Base-by-base conservation (phyloP, 768 basidiomycete species). In the Termitomyces eurrhizus region DNA sequence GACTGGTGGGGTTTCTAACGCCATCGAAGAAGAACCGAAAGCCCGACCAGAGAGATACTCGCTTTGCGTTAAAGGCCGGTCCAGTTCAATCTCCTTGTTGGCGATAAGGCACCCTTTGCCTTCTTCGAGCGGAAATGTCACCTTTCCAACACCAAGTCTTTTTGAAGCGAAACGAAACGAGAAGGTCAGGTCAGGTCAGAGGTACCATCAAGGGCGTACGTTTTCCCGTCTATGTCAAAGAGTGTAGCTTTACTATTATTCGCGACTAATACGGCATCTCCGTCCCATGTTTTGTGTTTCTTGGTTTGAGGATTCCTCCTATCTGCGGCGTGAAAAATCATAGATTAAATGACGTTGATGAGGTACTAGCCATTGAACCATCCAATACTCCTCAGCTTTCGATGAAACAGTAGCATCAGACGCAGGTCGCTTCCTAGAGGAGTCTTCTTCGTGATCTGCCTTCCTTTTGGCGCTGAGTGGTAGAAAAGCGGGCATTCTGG, bases 231-330 rank as follows among this genome's bases (percentile, higher is more conserved):
- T 8, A 76, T 69, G 65, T 88, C 85, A 60, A 83, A 84, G 32
- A 91, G 71, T 4, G 74, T 80, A 52, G 80, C 81, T 66, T 75
- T 81, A 8, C 65, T 70, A 8, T 70, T 73, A 59, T 67, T 78
- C 18, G 84, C 75, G 11, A 83, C 82, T 5, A 91, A 77, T n/a
- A 89, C 78, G 41, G 80, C 87, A 66, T 88, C 91, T 41, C 90
- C 92, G 56, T 95, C 92, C 93, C 93, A 95, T 0, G 89, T 93
- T 71, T 93, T 93, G 67, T 94, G 87, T 73, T 95, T 95, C 75
- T 84, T 90, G 42, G 78, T 76, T 71, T 92, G 89, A 48, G 80
- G 86, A 49, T 75, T 80, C 60, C 89, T 75, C 89, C 88, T 90
- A 39, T 33, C 32, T 26, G 46, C 1, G n/a, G n/a, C 18, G 35